Evolutionary conservation across 257 asterid genomes (phyloP).

Genomic region (Plantago major): DNA sequence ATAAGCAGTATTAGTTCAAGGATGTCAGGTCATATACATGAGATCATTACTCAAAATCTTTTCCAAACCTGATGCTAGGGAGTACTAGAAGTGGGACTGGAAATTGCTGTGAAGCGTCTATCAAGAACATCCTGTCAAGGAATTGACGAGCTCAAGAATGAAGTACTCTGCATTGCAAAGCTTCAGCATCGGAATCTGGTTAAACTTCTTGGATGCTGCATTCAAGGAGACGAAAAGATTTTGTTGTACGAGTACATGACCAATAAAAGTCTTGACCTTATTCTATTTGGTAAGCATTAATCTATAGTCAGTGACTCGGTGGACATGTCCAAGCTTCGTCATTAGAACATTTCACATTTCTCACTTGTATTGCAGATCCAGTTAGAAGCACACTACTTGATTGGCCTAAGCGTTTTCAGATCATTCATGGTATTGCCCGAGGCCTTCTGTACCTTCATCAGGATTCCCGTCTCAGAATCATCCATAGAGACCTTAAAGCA

Average conservation of each 20-base stretch:
- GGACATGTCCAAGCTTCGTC: not conserved
- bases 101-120: not conserved
- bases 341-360: not conserved
- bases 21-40: too few species aligned
- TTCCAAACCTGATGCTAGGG: not conserved
- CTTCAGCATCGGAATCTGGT: not conserved
- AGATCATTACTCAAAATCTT: too few species aligned
- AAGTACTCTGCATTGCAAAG: not conserved
- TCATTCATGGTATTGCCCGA: constrained; percentile 40
- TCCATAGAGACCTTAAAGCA: constrained; percentile 50
- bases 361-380: constrained; percentile 22
- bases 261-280: constrained; percentile 13
- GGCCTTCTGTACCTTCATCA: constrained; percentile 58
- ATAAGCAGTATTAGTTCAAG: not conserved
- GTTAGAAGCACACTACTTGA: constrained; percentile 22
- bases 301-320: too few species aligned
- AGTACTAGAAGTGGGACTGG: not conserved
- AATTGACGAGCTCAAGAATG: not conserved
- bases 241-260: constrained; percentile 11
- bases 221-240: not conserved
- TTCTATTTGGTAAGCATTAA: constrained; percentile 14
- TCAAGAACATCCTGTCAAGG: not conserved
- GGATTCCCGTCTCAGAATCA: constrained; percentile 43
- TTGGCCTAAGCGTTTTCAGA: constrained; percentile 44
- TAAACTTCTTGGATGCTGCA: not conserved